A percentile compares a stretch with the other conserved stretches of the same genome.
Conservation (phyloP, 108 stramenopile species). For the Nitzschia sp. region DNA sequence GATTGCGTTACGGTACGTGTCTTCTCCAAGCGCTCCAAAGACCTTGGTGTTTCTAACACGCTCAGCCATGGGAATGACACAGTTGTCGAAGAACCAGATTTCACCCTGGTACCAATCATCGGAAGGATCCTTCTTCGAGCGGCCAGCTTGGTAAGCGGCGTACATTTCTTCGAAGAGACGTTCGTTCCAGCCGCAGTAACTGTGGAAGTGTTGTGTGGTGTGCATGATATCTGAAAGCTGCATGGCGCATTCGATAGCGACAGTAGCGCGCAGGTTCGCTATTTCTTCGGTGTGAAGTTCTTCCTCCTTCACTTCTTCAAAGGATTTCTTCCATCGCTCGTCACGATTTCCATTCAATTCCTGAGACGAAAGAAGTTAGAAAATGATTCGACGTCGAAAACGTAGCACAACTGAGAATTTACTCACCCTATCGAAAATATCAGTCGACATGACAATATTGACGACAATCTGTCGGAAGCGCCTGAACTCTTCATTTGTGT, state of each 20-base stretch:
- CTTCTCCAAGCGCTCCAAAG: slow-evolving; percentile 28
- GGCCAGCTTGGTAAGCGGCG: slow-evolving; percentile 37
- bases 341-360: slow-evolving; percentile 6
- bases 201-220: slow-evolving; percentile 20
- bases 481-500: slow-evolving; percentile 33
- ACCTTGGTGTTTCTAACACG: slow-evolving; percentile 40
- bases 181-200: slow-evolving; percentile 46
- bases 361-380: too few relatives aligned
- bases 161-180: slow-evolving; percentile 54
- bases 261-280: slow-evolving; percentile 11
- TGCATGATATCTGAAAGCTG: slow-evolving; percentile 26
- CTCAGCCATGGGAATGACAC: slow-evolving; percentile 45
- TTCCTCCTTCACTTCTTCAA: background rate
- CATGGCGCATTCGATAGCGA: slow-evolving; percentile 14
- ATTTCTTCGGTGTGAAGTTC: slow-evolving; percentile 1
- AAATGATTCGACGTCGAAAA: slow-evolving; percentile 5
- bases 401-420: slow-evolving; percentile 7
- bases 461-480: slow-evolving; percentile 58
- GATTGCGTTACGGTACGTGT: slow-evolving; percentile 11
- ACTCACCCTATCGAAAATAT: slow-evolving; percentile 56
- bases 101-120: slow-evolving; percentile 53
- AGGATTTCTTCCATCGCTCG: slow-evolving; percentile 38
- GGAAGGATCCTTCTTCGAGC: slow-evolving; percentile 46
- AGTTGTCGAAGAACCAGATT: slow-evolving; percentile 46
- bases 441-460: slow-evolving; percentile 58